Evolutionary conservation across 441 rosid species (phyloP).

Genomic region (Euphorbia schlechtendalii): DNA sequence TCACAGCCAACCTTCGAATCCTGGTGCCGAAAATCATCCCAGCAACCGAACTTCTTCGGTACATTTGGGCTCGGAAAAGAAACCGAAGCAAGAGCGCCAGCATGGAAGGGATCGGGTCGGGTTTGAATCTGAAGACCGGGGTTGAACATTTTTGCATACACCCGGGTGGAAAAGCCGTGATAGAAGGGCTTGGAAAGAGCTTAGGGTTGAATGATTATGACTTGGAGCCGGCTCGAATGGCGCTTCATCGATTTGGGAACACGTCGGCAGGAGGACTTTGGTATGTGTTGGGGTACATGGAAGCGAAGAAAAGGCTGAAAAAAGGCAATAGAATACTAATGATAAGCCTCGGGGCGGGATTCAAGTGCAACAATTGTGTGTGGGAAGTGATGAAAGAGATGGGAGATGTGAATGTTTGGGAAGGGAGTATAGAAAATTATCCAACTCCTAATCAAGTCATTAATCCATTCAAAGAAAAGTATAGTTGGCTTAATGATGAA

Average conservation of each 20-base stretch:
- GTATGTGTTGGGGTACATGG: constrained; percentile 79
- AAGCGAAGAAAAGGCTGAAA: constrained; percentile 64
- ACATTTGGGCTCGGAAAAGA: constrained; percentile 17
- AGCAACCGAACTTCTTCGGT: constrained; percentile 34
- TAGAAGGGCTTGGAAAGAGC: constrained; percentile 50
- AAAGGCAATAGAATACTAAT: constrained; percentile 55
- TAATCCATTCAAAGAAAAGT: constrained; percentile 48
- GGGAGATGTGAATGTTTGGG: constrained; percentile 52
- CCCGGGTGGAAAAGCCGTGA: constrained; percentile 74
- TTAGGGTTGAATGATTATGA: constrained; percentile 44
- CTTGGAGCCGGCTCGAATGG: constrained; percentile 64
- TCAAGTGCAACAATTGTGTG: constrained; percentile 70
- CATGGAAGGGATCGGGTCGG: constrained; percentile 18
- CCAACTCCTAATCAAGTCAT: constrained; percentile 30
- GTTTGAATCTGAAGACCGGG: constrained; percentile 53
- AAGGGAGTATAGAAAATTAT: constrained; percentile 38
- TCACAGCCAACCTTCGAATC: constrained; percentile 36
- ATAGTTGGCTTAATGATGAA: constrained; percentile 56
- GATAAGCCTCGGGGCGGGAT: constrained; percentile 83
- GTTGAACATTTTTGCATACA: constrained; percentile 68
- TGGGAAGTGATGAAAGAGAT: constrained; percentile 60
- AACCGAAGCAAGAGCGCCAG: constrained; percentile 16
- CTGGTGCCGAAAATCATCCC: constrained; percentile 59
- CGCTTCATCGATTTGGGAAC: constrained; percentile 70
- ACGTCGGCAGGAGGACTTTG: constrained; percentile 79